Evolutionary conservation across 768 basidiomycete species (phyloP).

Genomic region (Naganishia vaughanmartiniae): DNA sequence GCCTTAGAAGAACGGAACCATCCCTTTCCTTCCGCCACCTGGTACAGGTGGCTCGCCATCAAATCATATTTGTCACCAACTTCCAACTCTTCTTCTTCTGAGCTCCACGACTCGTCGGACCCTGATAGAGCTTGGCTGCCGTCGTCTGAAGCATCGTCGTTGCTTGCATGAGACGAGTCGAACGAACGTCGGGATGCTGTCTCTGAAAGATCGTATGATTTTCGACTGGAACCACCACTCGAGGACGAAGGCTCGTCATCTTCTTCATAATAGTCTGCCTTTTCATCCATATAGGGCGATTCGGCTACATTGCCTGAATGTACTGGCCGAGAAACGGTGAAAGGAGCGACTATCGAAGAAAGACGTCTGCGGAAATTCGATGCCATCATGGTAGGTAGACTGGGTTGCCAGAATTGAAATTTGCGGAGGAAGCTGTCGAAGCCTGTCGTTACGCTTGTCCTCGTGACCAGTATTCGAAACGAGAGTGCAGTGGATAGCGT

Average conservation of each 20-base stretch:
- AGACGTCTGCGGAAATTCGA: conserved; percentile 5
- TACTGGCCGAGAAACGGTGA: conserved; percentile 2
- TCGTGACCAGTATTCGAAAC: no score
- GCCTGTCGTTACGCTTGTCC: background rate
- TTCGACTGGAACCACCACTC: background rate
- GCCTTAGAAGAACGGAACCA: conserved; percentile 19
- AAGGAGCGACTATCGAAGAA: conserved; percentile 6
- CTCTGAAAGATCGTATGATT: conserved; percentile 3
- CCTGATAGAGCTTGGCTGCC: background rate
- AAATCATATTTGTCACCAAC: conserved; percentile 15
- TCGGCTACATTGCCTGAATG: background rate
- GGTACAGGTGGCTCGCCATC: conserved; percentile 16
- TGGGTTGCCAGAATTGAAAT: background rate
- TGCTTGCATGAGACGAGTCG: conserved; percentile 9
- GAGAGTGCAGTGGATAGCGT: no score
- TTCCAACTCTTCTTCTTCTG: conserved; percentile 3
- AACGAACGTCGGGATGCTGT: background rate
- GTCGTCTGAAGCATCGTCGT: background rate
- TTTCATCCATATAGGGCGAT: background rate
- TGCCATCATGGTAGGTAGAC: background rate
- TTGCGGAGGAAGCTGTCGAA: background rate
- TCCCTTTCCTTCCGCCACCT: conserved; percentile 15
- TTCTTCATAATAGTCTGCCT: background rate
- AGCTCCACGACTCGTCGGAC: conserved; percentile 2
- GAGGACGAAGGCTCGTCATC: background rate